Evolutionary conservation across 2,329 filamentous ascomycete genomes (phyloP).

Genomic region (Hymenoscyphus occultus): DNA sequence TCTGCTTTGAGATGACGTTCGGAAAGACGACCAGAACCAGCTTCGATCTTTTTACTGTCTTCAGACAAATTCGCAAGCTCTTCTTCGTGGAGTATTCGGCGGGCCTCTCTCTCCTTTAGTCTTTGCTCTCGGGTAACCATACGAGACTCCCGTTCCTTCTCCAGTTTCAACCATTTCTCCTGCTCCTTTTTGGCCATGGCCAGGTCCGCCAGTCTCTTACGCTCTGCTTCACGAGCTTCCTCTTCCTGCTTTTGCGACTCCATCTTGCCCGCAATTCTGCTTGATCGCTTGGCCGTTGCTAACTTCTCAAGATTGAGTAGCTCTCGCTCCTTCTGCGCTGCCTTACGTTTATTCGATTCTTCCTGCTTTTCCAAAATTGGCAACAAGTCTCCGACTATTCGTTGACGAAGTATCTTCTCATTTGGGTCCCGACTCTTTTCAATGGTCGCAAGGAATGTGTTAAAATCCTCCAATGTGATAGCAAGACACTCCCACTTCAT

Average conservation of each 20-base stretch:
- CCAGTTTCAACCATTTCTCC: slow-evolving; percentile 54
- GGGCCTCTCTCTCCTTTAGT: slow-evolving; percentile 78
- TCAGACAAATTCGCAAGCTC: slow-evolving; percentile 78
- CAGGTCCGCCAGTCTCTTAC: slow-evolving; percentile 62
- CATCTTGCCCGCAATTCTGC: slow-evolving; percentile 76
- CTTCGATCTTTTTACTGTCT: slow-evolving; percentile 60
- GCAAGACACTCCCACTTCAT: slow-evolving; percentile 91
- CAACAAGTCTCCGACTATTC: slow-evolving; percentile 73
- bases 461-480: slow-evolving; percentile 75
- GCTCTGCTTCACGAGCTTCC: slow-evolving; percentile 66
- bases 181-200: slow-evolving; percentile 65
- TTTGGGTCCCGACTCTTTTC: slow-evolving; percentile 77
- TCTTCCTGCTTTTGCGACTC: slow-evolving; percentile 76
- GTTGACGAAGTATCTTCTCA: slow-evolving; percentile 72
- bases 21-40: slow-evolving; percentile 61
- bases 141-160: slow-evolving; percentile 73
- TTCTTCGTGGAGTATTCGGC: slow-evolving; percentile 79
- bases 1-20: slow-evolving; percentile 78
- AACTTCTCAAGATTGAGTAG: slow-evolving; percentile 78
- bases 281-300: slow-evolving; percentile 91
- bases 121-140: slow-evolving; percentile 83
- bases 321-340: slow-evolving; percentile 70
- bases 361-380: slow-evolving; percentile 80
- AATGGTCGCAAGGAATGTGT: slow-evolving; percentile 66
- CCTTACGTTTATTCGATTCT: slow-evolving; percentile 69